Evolutionary conservation across 257 asterid genomes (phyloP).

Genomic region (Petunia axillaris): DNA sequence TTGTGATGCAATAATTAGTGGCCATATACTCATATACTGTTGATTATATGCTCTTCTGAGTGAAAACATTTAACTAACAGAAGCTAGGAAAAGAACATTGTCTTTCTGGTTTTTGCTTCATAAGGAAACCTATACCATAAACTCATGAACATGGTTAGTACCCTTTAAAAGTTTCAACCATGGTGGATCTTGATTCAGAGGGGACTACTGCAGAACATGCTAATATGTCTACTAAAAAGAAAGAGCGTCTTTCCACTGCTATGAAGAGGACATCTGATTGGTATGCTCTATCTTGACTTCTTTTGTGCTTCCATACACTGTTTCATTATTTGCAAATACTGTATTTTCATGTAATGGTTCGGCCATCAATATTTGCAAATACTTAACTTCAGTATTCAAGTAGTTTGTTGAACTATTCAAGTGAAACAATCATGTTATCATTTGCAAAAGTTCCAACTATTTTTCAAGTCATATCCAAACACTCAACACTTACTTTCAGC

Average conservation of each 20-base stretch:
- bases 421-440: too few relatives aligned
- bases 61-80: background rate
- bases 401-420: too few relatives aligned
- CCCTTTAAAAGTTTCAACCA: background rate
- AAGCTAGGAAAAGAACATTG: constrained; percentile 22
- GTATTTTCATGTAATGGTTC: background rate
- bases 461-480: background rate
- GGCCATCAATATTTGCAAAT: too few relatives aligned
- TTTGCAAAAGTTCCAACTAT: background rate
- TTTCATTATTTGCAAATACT: background rate
- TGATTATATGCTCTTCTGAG: background rate
- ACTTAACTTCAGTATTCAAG: too few relatives aligned
- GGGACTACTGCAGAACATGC: constrained; percentile 20
- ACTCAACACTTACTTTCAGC: too few relatives aligned
- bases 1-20: constrained; percentile 20
- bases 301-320: background rate
- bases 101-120: constrained; percentile 17
- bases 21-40: constrained; percentile 23
- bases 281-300: constrained; percentile 38
- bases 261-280: constrained; percentile 90
- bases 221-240: constrained; percentile 60
- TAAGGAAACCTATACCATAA: background rate
- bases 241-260: constrained; percentile 70
- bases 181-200: constrained; percentile 43
- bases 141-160: constrained; percentile 19